phyloP scores from a whole-genome alignment of 352 stramenopile species.

The Phytopythium helicoides region DNA sequence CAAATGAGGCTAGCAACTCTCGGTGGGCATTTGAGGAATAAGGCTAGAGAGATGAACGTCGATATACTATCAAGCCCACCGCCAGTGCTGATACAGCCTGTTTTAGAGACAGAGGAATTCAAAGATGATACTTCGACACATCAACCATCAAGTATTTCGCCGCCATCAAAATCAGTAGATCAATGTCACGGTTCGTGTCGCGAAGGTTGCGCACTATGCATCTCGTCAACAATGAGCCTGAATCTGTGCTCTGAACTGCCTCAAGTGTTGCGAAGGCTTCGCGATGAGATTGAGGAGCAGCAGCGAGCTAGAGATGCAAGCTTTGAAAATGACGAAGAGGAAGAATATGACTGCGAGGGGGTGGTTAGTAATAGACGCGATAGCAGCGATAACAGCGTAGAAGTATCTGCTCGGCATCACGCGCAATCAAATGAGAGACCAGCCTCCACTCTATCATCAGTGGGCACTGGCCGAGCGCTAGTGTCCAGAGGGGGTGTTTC shows the following conservation, averaged over 20 bases:
- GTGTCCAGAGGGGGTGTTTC: not conserved
- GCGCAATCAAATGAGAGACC: too few species aligned
- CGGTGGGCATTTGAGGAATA: conserved; percentile 39
- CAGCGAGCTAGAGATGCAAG: not conserved
- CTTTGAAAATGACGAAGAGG: not conserved
- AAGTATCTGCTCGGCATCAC: too few species aligned
- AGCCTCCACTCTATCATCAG: too few species aligned
- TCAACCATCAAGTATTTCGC: too few species aligned
- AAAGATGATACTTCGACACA: not conserved
- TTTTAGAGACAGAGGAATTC: too few species aligned
- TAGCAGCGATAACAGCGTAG: too few species aligned
- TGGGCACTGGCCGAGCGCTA: too few species aligned
- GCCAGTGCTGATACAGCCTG: not conserved
- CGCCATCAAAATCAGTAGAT: too few species aligned
- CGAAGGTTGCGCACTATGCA: conserved; percentile 38
- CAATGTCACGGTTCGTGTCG: not conserved
- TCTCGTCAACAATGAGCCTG: conserved; percentile 57
- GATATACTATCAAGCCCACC: not conserved
- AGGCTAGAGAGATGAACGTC: conserved; percentile 43
- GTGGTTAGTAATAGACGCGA: too few species aligned
- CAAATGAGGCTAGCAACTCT: not conserved
- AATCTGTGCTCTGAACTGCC: conserved; percentile 65
- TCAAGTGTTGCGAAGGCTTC: conserved; percentile 41
- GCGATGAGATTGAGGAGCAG: conserved; percentile 26
- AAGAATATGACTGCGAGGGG: not conserved